Conservation (phyloP, 352 stramenopile species). For the Achlya hypogyna region DNA sequence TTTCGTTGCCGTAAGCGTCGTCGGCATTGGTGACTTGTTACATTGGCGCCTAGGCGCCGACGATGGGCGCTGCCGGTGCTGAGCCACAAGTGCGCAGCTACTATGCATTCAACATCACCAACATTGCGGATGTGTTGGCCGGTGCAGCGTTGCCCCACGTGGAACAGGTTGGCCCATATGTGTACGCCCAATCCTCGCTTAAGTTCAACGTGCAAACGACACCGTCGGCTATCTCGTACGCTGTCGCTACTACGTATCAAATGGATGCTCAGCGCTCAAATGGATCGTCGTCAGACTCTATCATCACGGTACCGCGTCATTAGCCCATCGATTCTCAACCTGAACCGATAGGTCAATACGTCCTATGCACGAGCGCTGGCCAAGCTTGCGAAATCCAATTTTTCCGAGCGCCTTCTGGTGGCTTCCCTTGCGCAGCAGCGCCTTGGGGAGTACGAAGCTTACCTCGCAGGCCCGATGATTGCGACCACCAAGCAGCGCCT, state of each 20-base stretch:
- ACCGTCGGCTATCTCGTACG: constrained; percentile 27
- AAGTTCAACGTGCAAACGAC: constrained; percentile 48
- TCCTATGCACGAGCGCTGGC: constrained; percentile 45
- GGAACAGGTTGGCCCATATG: constrained; percentile 51
- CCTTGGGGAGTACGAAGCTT: constrained; percentile 30
- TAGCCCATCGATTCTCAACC: not conserved
- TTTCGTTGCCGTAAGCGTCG: constrained; percentile 1
- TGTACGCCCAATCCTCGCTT: constrained; percentile 47
- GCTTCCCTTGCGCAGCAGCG: constrained; percentile 52
- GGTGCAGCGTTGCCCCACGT: constrained; percentile 27
- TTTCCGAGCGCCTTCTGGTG: constrained; percentile 47
- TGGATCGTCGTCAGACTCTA: constrained; percentile 38
- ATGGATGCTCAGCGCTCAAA: constrained; percentile 51
- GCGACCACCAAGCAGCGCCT: constrained; percentile 47
- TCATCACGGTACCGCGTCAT: constrained; percentile 29
- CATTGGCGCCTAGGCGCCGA: constrained; percentile 18
- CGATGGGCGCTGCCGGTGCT: constrained; percentile 39
- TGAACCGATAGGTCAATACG: constrained; percentile 32
- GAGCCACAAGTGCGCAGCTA: constrained; percentile 44
- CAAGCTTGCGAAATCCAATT: constrained; percentile 33
- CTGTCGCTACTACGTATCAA: constrained; percentile 32
- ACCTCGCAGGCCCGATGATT: constrained; percentile 42
- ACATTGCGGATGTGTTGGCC: constrained; percentile 31
- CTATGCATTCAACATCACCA: constrained; percentile 69
- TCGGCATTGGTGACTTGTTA: not conserved